Base-by-base conservation (phyloP, 2,329 filamentous ascomycete species). In the Microsporum canis region DNA sequence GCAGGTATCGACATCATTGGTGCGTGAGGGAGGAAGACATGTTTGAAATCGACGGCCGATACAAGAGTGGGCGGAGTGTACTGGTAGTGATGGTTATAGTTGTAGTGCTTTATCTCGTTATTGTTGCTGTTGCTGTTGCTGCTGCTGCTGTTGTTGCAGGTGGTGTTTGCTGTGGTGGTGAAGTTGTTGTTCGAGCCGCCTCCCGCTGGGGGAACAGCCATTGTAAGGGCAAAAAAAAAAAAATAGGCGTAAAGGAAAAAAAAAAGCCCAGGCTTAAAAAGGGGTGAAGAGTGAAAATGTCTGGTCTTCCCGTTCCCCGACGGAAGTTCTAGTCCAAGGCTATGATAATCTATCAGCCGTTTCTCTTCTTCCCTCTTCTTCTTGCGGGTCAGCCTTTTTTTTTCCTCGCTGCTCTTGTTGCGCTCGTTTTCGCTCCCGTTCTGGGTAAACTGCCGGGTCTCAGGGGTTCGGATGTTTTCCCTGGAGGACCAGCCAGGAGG, bases 21-120 rank as follows among this genome's bases (percentile, higher is more conserved):
- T n/a, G 73, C 72, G 63, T 70, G 68, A 60, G 70, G 63, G 31
- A 55, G 49, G 56, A 67, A 71, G 56, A 57, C 27, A 45, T 65
- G 60, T 57, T 61, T 60, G 41, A 57, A 58, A 33, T 61, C 61
- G 43, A 60, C 60, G 38, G 57, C 45, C 29, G 41, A 57, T 34
- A 31, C 38, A 10, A 45, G 39, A 43, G 56, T 58, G 49, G 49
- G 49, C 49, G 49, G 49, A 36, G 49, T 55, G 31, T 55, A 55
- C 49, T 56, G 43, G 51, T 55, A 34, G 57, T 41, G 45, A 38
- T 55, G 49, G 53, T 38, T 38, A 55, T 56, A 55, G 49, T 55
- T n/a, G 49, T 55, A 55, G 49, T 34, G 31, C 31, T 8, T 17
- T 5, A 34, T 10, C 31, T 36, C 33, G 49, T 8, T 34, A n/a